Base-by-base conservation (phyloP, 2,329 filamentous ascomycete species). In the Sphaerulina musiva region DNA sequence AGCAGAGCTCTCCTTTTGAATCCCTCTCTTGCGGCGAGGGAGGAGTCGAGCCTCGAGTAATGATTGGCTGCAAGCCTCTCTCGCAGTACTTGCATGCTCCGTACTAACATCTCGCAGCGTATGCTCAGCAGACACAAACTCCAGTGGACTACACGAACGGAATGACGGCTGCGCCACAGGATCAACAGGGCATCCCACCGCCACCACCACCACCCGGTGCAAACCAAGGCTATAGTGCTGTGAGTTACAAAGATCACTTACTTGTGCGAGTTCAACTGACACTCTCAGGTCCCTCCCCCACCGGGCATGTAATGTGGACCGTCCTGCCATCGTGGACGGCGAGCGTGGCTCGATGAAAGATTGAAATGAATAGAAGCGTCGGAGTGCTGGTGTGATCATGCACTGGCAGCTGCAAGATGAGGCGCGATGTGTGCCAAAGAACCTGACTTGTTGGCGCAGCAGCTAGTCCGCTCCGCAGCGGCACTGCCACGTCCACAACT, bases 141-240 rank as follows among this genome's bases (percentile, higher is more conserved):
- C 48, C 48, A 7, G 40, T 51, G 17, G 48, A 51, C 41, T 51
- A 51, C 41, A 51, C 41, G 12, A 51, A 45, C 32, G 48, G 48
- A 36, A 40, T 36, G 26, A 14, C 48, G 34, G 39, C 48, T 14
- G 40, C 48, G 29, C 48, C 48, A 26, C 48, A 40, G 12, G 39
- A 51, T 14, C 39, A 51, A 26, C 39, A 51, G 17, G 48, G 40
- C 34, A 40, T 43, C 23, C 48, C 31, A 36, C 26, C 48, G n/a
- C 12, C 48, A 17, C 31, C 38, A 42, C 39, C 39, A 39, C 48
- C 48, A n/a, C 48, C 48, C 10, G 48, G 48, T 12, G 40, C 48
- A 12, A 38, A 51, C 29, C 44, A 51, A 29, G 39, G 39, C 31
- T 51, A 51, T 40, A 51, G 48, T 36, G 48, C 48, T 45, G 48